Base-by-base conservation (phyloP, 768 basidiomycete species). In the Lactarius pseudohatsudake region DNA sequence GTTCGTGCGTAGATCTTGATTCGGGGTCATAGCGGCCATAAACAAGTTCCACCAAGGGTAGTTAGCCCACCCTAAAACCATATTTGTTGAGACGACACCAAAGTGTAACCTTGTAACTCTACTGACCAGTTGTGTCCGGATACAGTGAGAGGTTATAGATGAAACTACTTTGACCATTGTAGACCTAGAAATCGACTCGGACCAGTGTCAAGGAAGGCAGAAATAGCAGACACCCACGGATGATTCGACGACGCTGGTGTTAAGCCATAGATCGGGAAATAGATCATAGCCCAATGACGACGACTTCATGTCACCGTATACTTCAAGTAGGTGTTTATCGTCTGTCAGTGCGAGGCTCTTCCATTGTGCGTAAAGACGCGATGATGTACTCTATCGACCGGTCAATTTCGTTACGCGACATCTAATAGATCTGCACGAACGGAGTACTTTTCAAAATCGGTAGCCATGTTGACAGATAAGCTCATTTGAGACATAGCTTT, bases 201-300 rank as follows among this genome's bases (percentile, higher is more conserved):
- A 47, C 62, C 4, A 57, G 47, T 6, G 28, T 34, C 53, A 9
- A 40, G 50, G 43, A 28, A 55, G 54, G 13, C 30, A 3, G 30
- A 22, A 15, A 32, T 28, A 34, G 28, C 18, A 6, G 43, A 66
- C 26, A 69, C 71, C 4, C 18, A 64, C 66, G 41, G 61, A 43
- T 64, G 56, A 53, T 9, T 66, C 69, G 76, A 89, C 85, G 18
- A 88, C 72, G 58, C 82, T 80, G 26, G 84, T 79, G 45, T 81
- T 80, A 54, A 88, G 74, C 47, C 89, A 75, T 72, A 80, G 82
- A 72, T 88, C 87, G 15, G 81, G 84, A 64, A 80, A 87, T 58
- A 89, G 71, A 75, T 89, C 88, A 75, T 90, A 89, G 10, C 83
- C 75, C 28, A 87, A 71, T 4, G 84, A 84, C 86, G 85, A 87